Evolutionary conservation across 352 stramenopile genomes (phyloP).

Genomic region (Phytophthora agathidicida): DNA sequence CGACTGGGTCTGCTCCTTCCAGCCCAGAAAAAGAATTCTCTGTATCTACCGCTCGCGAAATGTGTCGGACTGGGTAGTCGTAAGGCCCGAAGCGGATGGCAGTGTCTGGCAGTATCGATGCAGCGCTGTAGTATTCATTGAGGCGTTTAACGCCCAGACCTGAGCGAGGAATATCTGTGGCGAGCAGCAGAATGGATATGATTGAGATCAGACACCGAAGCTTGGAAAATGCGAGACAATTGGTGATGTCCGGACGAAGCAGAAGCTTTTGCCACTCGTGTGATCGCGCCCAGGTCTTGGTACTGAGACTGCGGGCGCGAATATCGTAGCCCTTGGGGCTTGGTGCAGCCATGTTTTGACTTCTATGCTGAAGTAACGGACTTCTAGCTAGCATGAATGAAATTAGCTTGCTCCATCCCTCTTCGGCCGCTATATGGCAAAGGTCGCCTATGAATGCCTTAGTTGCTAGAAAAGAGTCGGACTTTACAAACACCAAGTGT

Average conservation of each 20-base stretch:
- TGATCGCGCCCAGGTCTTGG: too few species aligned
- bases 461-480: too few species aligned
- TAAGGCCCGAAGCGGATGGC: conserved; percentile 47
- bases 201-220: conserved; percentile 43
- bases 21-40: conserved; percentile 16
- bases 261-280: conserved; percentile 20
- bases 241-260: conserved; percentile 30
- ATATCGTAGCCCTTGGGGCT: too few species aligned
- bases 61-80: conserved; percentile 48
- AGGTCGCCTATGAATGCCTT: too few species aligned
- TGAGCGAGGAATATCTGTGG: conserved; percentile 57
- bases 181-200: conserved; percentile 38
- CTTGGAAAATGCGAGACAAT: conserved; percentile 32
- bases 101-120: conserved; percentile 21
- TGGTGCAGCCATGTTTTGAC: too few species aligned
- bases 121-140: conserved; percentile 25
- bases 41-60: conserved; percentile 10
- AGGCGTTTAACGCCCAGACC: conserved; percentile 40
- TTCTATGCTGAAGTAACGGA: too few species aligned
- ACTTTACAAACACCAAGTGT: too few species aligned
- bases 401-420: too few species aligned
- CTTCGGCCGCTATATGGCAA: too few species aligned
- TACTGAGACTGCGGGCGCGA: too few species aligned
- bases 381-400: too few species aligned
- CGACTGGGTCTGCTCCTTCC: conserved; percentile 16